These are phyloP conservation scores for Melaleuca quinquenervia DNA, from an alignment of 345 rosid genomes.

Conservation along the genomic window DNA sequence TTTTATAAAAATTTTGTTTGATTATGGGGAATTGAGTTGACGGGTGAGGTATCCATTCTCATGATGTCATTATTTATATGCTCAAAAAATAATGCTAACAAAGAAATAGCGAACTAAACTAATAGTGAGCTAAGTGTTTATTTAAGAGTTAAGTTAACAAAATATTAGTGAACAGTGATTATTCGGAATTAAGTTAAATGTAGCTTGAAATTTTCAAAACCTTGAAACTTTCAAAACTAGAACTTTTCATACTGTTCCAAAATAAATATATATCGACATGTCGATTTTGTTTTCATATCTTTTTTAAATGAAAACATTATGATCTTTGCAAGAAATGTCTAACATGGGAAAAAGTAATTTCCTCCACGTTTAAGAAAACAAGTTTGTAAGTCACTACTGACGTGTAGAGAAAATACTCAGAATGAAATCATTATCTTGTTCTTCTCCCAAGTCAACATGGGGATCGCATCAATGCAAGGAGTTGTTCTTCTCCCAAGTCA, in stretches of 20 bases:
- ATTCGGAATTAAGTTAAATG: accelerated
- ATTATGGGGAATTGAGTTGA: too few species aligned
- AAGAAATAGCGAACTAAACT: too few species aligned
- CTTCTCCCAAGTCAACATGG: too few species aligned
- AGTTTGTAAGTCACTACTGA: background rate
- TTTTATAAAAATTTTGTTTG: too few species aligned
- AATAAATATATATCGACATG: too few species aligned
- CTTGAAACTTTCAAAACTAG: background rate
- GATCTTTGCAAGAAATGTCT: too few species aligned
- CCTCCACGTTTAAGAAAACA: background rate
- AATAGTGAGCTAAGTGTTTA: too few species aligned
- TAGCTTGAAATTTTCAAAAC: background rate
- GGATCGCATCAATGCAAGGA: background rate
- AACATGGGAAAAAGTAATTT: too few species aligned
- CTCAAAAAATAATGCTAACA: too few species aligned
- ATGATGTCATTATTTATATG: background rate
- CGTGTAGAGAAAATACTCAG: background rate
- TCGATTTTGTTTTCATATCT: background rate
- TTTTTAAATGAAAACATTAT: too few species aligned
- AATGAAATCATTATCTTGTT: background rate
- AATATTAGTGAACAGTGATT: accelerated
- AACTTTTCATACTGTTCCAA: too few species aligned
- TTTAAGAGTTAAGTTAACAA: background rate
- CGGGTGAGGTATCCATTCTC: too few species aligned
- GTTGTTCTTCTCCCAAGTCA: background rate